Base-by-base conservation (phyloP, 1,284 basidiomycete genomes). In the Apiotrichum porosum region DNA sequence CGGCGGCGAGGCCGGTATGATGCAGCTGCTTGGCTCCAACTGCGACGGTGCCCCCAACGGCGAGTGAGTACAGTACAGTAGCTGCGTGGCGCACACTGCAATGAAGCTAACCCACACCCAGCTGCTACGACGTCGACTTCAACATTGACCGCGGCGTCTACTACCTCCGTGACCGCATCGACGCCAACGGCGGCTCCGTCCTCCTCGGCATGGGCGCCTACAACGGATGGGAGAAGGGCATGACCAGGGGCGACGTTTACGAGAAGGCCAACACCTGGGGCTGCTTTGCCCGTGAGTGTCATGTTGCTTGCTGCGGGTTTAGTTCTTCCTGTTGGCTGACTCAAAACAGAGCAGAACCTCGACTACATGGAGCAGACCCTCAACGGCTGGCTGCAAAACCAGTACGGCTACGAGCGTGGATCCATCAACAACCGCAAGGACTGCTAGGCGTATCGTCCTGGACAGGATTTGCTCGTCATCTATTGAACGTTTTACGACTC, bases 1-100 rank as follows among this genome's bases (percentile, higher is more conserved):
- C 19, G 86, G 76, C 12, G 86, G 87, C 45, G 89, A 91, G 66
- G 82, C 85, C 60, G 90, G 89, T 34, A 56, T 79, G 46, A 91
- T 92, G 88, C 88, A 93, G 72, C 78, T 91, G 60, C 85, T 85
- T 14, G 66, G 74, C 40, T 85, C 87, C 60, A 92, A 92, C 72
- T 93, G 88, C 61, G 77, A 68, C 36, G 80, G 75, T 47, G 83
- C 83, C 0, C 81, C 83, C 3, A 73, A 71, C 14, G 80, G 79
- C 51, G 62, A 60, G 37, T 39, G 26, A 39, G 37, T 39, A 5
- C 24, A 39, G 15, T n/a, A 39, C 10, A 19, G 33, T 5, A 17
- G n/a, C 4, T 18, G 19, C 15, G 18, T 12, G 22, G 21, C 8
- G 14, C 21, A 37, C 3, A 18, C 14, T 37, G 36, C 19, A 28